Evolutionary conservation across 2,329 filamentous ascomycete genomes (phyloP), one percentile per base, ranked within the genome.

Genomic region (Coniochaeta pulveracea): DNA sequence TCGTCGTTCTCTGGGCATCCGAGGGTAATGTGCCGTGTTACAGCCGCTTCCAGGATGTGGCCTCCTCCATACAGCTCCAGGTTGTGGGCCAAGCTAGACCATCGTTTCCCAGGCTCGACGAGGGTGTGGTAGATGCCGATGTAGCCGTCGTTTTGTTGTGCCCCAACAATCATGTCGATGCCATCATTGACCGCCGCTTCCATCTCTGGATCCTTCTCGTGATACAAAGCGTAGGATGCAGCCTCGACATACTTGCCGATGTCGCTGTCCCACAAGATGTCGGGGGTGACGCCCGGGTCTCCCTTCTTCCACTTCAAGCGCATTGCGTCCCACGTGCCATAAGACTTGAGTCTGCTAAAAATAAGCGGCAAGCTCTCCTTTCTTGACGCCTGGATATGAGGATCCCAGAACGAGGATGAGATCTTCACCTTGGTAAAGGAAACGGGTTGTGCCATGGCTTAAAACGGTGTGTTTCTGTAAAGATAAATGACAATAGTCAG

Each of bases 241-340:
- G 64, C 71, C 49, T 77, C 73, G 31, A 76, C 70, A 68, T 71
- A 76, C 50, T 77, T 77, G 6, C 62, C 71, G n/a, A 71, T 45
- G 26, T 55, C 54, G 38, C 56, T 60, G 42, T 77, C 72, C 71
- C 72, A 76, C 43, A 76, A 76, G 1, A 72, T 30, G 27, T 30
- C 27, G 27, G 27, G 27, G 21, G 15, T 30, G 17, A 30, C 27
- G 15, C 27, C 27, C 5, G 27, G 27, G 17, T 30, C 27, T 7
- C 27, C 27, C n/a, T 30, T 19, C 27, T 30, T 30, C 27, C 27
- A 30, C 10, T 30, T 30, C 27, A 30, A 19, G 16, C 27, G 27
- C 27, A 30, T 30, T 11, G 27, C 27, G 6, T 30, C 27, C 27
- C 27, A 30, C 17, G 27, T 30, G 16, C 27, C 27, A 12, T 30